Percentiles rank a stretch among this genome's conserved stretches.
These are phyloP conservation scores for Chlorophyllum brunneum DNA, from an alignment of 768 basidiomycete species.

Conservation along the genomic window DNA sequence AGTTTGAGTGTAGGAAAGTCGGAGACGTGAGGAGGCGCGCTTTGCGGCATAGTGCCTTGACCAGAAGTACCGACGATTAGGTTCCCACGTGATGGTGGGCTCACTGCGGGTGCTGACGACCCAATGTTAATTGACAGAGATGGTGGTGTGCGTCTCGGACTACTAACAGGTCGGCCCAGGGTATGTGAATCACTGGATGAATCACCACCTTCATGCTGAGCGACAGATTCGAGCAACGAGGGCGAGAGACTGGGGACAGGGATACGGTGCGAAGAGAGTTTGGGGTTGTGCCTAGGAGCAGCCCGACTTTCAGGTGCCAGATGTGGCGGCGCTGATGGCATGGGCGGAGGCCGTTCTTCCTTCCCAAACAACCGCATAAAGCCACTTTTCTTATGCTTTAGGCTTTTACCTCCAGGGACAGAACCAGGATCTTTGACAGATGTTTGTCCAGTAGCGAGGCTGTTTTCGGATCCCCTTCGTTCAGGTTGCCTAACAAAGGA, in stretches of 20 bases:
- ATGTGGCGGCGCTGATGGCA: slow-evolving; percentile 34
- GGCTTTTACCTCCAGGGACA: slow-evolving; percentile 34
- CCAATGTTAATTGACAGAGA: slow-evolving; percentile 39
- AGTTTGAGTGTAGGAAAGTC: slow-evolving; percentile 67
- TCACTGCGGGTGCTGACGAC: slow-evolving; percentile 15
- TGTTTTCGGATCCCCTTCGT: slow-evolving; percentile 37
- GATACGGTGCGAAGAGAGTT: slow-evolving; percentile 32
- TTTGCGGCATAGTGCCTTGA: slow-evolving; percentile 41
- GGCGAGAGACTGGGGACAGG: slow-evolving; percentile 40
- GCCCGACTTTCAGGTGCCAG: too few relatives aligned
- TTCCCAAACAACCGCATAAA: slow-evolving; percentile 70
- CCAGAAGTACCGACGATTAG: slow-evolving; percentile 11
- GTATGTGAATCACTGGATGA: slow-evolving; percentile 7
- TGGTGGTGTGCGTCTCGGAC: slow-evolving; percentile 33
- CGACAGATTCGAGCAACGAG: slow-evolving; percentile 25
- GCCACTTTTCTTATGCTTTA: slow-evolving; percentile 79
- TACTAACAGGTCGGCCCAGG: slow-evolving; percentile 13
- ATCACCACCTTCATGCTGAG: slow-evolving; percentile 13
- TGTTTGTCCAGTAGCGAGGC: slow-evolving; percentile 15
- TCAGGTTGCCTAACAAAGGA: slow-evolving; percentile 42
- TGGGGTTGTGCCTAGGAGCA: slow-evolving; percentile 16
- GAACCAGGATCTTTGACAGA: slow-evolving; percentile 3
- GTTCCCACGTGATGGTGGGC: slow-evolving; percentile 24
- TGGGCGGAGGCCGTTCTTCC: slow-evolving; percentile 52
- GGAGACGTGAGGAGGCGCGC: slow-evolving; percentile 60